phyloP scores from a whole-genome alignment of 352 stramenopile genomes.

The Pythium plurisporium region DNA sequence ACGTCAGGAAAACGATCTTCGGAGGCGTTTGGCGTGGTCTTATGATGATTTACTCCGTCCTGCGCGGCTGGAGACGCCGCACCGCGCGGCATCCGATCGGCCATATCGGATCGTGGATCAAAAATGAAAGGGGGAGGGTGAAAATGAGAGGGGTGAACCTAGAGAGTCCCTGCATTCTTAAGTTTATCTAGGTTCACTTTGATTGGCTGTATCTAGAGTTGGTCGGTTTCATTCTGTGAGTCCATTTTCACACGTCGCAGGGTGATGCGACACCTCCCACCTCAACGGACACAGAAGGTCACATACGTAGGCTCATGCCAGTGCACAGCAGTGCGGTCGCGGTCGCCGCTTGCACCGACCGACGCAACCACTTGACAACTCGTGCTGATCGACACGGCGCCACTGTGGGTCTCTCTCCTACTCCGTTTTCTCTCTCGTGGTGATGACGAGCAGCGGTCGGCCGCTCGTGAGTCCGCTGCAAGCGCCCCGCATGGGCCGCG shows the following conservation, averaged over 20 bases:
- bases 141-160: no score
- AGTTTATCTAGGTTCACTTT: not conserved
- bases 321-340: not conserved
- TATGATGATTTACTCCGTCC: no score
- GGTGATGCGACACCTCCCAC: not conserved
- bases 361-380: no score
- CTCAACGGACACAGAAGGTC: not conserved
- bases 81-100: not conserved
- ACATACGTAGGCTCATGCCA: not conserved
- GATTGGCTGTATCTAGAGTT: not conserved
- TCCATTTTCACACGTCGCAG: not conserved
- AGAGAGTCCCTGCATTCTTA: no score
- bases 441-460: no score
- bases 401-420: no score
- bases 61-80: not conserved
- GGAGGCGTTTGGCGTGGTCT: no score
- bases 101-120: not conserved
- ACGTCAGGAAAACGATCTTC: not conserved
- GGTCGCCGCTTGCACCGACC: no score
- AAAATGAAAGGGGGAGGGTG: no score
- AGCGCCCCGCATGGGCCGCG: slow-evolving; percentile 51
- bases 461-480: slow-evolving; percentile 21
- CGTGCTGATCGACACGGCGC: no score
- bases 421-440: no score
- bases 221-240: not conserved